Evolutionary conservation across 192 early-diverging fungal species (phyloP).

Genomic region (Coemansia sp.): DNA sequence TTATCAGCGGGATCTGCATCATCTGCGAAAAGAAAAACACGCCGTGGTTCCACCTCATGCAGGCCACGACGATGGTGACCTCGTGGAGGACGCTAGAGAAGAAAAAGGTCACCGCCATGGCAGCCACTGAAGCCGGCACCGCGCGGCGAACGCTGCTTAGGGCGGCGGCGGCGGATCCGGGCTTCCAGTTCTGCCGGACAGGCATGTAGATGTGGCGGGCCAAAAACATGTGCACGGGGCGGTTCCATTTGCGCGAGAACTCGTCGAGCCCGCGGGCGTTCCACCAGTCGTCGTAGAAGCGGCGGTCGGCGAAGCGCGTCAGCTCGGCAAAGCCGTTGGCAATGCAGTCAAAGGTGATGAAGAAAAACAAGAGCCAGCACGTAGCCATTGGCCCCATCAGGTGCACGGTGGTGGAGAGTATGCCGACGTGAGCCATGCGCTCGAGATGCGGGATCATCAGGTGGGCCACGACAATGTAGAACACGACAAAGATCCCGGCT

Average conservation of each 20-base stretch:
- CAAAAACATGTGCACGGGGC: constrained; percentile 90
- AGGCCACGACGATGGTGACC: constrained; percentile 36
- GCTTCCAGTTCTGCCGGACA: constrained; percentile 58
- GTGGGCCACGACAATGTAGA: constrained; percentile 84
- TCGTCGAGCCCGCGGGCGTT: constrained; percentile 86
- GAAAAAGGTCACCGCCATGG: constrained; percentile 49
- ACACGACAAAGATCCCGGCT: constrained; percentile 70
- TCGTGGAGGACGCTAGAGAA: constrained; percentile 50
- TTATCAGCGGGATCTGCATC: constrained; percentile 83
- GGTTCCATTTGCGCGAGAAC: constrained; percentile 97
- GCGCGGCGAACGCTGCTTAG: constrained; percentile 7
- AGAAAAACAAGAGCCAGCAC: constrained; percentile 88
- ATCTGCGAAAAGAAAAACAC: constrained; percentile 51
- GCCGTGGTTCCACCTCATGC: constrained; percentile 42
- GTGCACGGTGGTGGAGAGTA: constrained; percentile 57
- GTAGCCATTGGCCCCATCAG: constrained; percentile 89
- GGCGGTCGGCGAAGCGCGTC: constrained; percentile 89
- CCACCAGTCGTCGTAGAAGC: constrained; percentile 99
- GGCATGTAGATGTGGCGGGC: constrained; percentile 88
- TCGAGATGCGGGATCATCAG: constrained; percentile 80
- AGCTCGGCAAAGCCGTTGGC: constrained; percentile 95
- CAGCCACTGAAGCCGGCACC: constrained; percentile 32
- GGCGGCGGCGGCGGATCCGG: not conserved
- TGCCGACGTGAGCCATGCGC: constrained; percentile 57
- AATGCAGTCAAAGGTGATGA: constrained; percentile 95